Percentiles rank a stretch among this genome's conserved stretches.
phyloP scores from a whole-genome alignment of 352 stramenopile genomes.

The Pelagophyceae sp. region DNA sequence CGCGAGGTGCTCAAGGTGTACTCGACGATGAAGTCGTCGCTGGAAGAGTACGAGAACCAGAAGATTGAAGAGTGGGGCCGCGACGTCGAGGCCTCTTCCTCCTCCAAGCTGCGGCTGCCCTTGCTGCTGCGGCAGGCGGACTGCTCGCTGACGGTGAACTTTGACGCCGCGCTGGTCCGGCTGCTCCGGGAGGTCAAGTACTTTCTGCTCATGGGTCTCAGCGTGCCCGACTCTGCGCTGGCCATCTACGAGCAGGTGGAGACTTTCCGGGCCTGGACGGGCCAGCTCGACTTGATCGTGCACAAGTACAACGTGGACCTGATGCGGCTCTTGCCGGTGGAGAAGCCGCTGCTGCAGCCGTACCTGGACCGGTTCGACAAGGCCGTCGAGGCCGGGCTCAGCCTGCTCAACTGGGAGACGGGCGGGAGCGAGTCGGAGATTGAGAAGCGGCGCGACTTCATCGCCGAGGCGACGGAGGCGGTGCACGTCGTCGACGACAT shows the following conservation, averaged over 20 bases:
- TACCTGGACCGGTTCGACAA: slow-evolving; percentile 91
- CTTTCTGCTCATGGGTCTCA: slow-evolving; percentile 81
- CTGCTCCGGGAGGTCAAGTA: slow-evolving; percentile 96
- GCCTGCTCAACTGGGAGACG: slow-evolving; percentile 91
- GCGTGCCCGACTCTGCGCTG: slow-evolving; percentile 81
- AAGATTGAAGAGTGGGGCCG: slow-evolving; percentile 91
- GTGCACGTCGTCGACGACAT: slow-evolving; percentile 69
- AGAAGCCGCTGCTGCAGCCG: slow-evolving; percentile 85
- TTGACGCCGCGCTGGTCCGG: slow-evolving; percentile 89
- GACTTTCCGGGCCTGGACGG: slow-evolving; percentile 85
- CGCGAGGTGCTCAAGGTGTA: slow-evolving; percentile 97
- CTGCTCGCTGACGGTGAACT: slow-evolving; percentile 87
- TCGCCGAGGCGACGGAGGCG: slow-evolving; percentile 86
- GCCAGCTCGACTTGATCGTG: slow-evolving; percentile 91
- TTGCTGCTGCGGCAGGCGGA: slow-evolving; percentile 76
- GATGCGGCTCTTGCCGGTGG: slow-evolving; percentile 84
- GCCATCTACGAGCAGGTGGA: slow-evolving; percentile 88
- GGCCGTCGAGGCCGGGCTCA: slow-evolving; percentile 78
- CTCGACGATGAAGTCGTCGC: slow-evolving; percentile 82
- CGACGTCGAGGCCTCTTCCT: slow-evolving; percentile 84
- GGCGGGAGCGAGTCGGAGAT: slow-evolving; percentile 62
- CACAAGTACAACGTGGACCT: slow-evolving; percentile 95
- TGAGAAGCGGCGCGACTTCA: slow-evolving; percentile 65
- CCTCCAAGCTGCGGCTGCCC: slow-evolving; percentile 87
- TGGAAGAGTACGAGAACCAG: slow-evolving; percentile 91